Conservation (phyloP, 345 rosid species). For the Turnera subulata region DNA sequence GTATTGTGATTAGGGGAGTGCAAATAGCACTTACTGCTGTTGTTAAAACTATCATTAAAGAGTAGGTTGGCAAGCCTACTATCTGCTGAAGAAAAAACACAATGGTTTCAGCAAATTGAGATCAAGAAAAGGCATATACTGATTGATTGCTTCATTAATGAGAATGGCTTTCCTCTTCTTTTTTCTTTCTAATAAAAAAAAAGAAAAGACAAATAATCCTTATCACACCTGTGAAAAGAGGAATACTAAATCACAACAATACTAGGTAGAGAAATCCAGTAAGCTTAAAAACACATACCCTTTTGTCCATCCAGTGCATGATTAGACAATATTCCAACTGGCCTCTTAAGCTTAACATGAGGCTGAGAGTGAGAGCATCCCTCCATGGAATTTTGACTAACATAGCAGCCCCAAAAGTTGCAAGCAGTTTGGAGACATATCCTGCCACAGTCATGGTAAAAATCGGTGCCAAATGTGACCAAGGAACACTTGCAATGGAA, state of each 20-base stretch:
- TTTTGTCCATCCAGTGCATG: slow-evolving; percentile 63
- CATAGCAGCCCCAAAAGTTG: slow-evolving; percentile 26
- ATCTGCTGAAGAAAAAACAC: slow-evolving; percentile 26
- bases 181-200: no score
- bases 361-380: slow-evolving; percentile 54
- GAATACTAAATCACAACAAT: no score
- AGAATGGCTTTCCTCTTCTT: no score
- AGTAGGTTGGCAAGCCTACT: slow-evolving; percentile 24
- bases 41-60: slow-evolving; percentile 43
- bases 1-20: slow-evolving; percentile 45
- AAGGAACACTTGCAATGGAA: slow-evolving; percentile 25
- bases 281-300: slow-evolving; percentile 19
- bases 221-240: no score
- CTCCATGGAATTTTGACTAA: slow-evolving; percentile 34
- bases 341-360: slow-evolving; percentile 65
- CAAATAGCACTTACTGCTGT: slow-evolving; percentile 24
- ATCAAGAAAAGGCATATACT: no score
- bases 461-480: slow-evolving; percentile 47
- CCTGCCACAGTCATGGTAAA: slow-evolving; percentile 34
- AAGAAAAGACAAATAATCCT: no score
- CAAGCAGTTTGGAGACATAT: slow-evolving; percentile 34
- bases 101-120: not conserved
- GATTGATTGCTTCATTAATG: no score
- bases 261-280: not conserved
- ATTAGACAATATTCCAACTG: slow-evolving; percentile 49